A percentile compares a stretch with the other conserved stretches of the same genome.
These are phyloP conservation scores for Botryotinia globosa DNA, from an alignment of 2,329 filamentous ascomycete species.

Conservation along the genomic window DNA sequence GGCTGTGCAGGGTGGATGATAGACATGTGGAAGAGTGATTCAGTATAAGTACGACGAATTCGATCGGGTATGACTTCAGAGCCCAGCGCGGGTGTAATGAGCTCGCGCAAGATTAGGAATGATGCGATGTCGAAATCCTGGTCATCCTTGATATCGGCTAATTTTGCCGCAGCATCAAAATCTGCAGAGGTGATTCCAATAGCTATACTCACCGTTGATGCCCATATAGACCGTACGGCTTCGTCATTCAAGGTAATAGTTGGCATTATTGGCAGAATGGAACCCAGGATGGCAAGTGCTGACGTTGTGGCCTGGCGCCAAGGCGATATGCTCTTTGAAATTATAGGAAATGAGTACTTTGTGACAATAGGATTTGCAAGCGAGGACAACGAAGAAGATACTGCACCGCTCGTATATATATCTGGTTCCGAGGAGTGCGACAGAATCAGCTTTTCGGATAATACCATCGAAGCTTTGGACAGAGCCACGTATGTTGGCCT, in stretches of 20 bases:
- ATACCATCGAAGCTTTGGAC: constrained; percentile 75
- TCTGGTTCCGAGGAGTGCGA: constrained; percentile 60
- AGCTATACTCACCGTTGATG: constrained; percentile 60
- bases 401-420: constrained; percentile 66
- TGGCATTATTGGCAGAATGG: constrained; percentile 60
- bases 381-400: constrained; percentile 62
- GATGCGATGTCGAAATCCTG: constrained; percentile 78
- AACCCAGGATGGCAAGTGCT: constrained; percentile 63
- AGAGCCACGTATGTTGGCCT: constrained; percentile 85
- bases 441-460: constrained; percentile 60
- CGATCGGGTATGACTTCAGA: constrained; percentile 61
- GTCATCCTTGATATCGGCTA: constrained; percentile 57
- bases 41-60: constrained; percentile 66
- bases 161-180: constrained; percentile 47
- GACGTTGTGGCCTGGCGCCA: constrained; percentile 80
- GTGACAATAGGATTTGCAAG: constrained; percentile 68
- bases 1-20: constrained; percentile 69
- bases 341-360: constrained; percentile 76
- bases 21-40: constrained; percentile 76
- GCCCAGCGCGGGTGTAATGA: constrained; percentile 74
- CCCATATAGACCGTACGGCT: constrained; percentile 64
- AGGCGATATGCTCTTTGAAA: constrained; percentile 66
- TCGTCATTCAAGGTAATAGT: constrained; percentile 46
- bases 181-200: constrained; percentile 69
- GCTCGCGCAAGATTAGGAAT: constrained; percentile 64